Evolutionary conservation across 108 stramenopile species (phyloP).

Genomic region (Pelagomonas calceolata): DNA sequence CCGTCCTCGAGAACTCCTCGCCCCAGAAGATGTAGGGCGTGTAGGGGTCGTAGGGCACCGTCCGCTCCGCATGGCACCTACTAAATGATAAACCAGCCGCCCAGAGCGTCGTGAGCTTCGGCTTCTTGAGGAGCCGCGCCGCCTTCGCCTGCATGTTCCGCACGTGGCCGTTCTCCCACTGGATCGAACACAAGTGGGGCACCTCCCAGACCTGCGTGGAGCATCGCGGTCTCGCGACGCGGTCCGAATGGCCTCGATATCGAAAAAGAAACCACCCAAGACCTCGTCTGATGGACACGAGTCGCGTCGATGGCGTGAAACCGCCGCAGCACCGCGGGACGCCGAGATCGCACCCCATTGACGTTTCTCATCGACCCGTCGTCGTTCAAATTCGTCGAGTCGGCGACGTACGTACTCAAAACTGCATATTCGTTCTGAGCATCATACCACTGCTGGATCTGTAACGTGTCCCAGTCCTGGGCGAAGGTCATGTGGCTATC

Average conservation of each 20-base stretch:
- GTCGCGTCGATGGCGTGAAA: too few species aligned
- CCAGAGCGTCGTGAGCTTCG: conserved; percentile 78
- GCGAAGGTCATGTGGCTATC: conserved; percentile 78
- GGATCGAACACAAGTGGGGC: conserved; percentile 65
- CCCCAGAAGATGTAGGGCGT: conserved; percentile 74
- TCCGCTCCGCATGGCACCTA: conserved; percentile 71
- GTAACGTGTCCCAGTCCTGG: conserved; percentile 43
- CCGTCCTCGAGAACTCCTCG: conserved; percentile 63
- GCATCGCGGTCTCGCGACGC: too few species aligned
- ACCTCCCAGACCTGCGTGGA: conserved; percentile 43
- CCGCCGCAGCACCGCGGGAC: too few species aligned
- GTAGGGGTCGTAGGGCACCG: conserved; percentile 75
- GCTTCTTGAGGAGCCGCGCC: conserved; percentile 35
- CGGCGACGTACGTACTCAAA: conserved; percentile 65
- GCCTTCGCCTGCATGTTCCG: conserved; percentile 59
- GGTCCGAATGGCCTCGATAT: too few species aligned
- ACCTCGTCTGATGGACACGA: too few species aligned
- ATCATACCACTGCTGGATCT: conserved; percentile 59
- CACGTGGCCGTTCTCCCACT: conserved; percentile 44
- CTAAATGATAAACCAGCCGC: conserved; percentile 63
- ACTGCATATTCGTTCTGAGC: conserved; percentile 78
- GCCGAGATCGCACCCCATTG: too few species aligned
- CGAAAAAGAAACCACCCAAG: too few species aligned
- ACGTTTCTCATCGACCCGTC: conserved; percentile 13
- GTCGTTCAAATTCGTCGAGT: conserved; percentile 29